Percentiles rank a stretch among this genome's conserved stretches.
Evolutionary conservation across 2,329 filamentous ascomycete genomes (phyloP).

Genomic region (Pseudofabraea citricarpa): DNA sequence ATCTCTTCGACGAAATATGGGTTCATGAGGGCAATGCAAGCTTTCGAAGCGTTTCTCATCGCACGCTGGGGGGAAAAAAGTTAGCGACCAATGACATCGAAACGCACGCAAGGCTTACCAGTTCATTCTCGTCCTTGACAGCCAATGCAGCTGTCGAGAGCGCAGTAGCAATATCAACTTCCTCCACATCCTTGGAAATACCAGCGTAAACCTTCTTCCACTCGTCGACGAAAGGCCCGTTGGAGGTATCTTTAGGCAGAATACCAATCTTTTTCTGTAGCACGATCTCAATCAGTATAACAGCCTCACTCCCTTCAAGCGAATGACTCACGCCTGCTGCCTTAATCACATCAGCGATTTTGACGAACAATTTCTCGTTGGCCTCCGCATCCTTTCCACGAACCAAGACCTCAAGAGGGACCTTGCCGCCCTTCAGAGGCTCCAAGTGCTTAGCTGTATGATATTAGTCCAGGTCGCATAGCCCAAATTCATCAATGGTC

Average conservation of each 20-base stretch:
- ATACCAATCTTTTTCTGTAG: slow-evolving; percentile 81
- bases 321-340: slow-evolving; percentile 65
- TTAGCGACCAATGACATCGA: too few relatives aligned
- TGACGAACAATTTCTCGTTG: slow-evolving; percentile 85
- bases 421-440: slow-evolving; percentile 84
- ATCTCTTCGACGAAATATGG: slow-evolving; percentile 98
- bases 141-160: slow-evolving; percentile 81
- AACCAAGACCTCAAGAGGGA: slow-evolving; percentile 86
- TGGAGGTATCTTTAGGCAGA: slow-evolving; percentile 76
- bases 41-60: slow-evolving; percentile 90
- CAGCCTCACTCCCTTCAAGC: neutral
- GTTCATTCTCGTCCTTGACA: slow-evolving; percentile 90
- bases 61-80: slow-evolving; percentile 53
- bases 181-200: slow-evolving; percentile 78
- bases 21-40: slow-evolving; percentile 90
- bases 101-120: slow-evolving; percentile 55
- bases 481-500: neutral
- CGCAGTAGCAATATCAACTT: slow-evolving; percentile 79
- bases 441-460: slow-evolving; percentile 82
- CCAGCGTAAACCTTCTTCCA: slow-evolving; percentile 83
- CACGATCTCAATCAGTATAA: slow-evolving; percentile 8
- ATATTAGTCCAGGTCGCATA: slow-evolving; percentile 27
- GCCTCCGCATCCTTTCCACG: slow-evolving; percentile 87
- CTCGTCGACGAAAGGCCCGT: slow-evolving; percentile 88
- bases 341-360: slow-evolving; percentile 83